These are phyloP conservation scores for Trametes pubescens DNA, from an alignment of 1,284 basidiomycete genomes.

Conservation along the genomic window DNA sequence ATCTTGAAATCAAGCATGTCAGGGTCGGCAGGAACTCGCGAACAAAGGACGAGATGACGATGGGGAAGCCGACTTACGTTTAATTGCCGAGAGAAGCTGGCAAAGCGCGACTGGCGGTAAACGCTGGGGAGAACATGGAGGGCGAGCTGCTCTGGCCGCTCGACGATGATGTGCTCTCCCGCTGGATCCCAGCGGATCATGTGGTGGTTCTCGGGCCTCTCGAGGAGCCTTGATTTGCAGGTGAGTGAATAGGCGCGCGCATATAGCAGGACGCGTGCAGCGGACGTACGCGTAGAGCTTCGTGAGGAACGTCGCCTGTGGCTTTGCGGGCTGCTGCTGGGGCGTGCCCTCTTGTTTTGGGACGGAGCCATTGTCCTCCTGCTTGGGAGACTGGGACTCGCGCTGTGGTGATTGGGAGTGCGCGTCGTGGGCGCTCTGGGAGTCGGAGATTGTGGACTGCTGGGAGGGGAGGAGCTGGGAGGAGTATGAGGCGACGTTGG, in stretches of 20 bases:
- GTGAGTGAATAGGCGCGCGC: slow-evolving; percentile 21
- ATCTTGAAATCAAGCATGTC: slow-evolving; percentile 57
- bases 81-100: slow-evolving; percentile 92
- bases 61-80: slow-evolving; percentile 69
- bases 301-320: slow-evolving; percentile 90
- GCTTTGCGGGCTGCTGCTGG: slow-evolving; percentile 67
- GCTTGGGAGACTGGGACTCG: slow-evolving; percentile 45
- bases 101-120: slow-evolving; percentile 92
- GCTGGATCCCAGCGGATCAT: slow-evolving; percentile 93
- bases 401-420: slow-evolving; percentile 42
- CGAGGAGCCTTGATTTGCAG: slow-evolving; percentile 66
- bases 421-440: slow-evolving; percentile 44
- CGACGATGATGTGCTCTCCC: slow-evolving; percentile 92
- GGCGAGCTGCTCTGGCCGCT: slow-evolving; percentile 88
- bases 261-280: slow-evolving; percentile 31
- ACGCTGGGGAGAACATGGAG: slow-evolving; percentile 89
- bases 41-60: slow-evolving; percentile 25
- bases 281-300: slow-evolving; percentile 87
- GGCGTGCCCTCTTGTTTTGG: slow-evolving; percentile 55
- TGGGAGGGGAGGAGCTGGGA: slow-evolving; percentile 54
- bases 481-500: slow-evolving; percentile 51
- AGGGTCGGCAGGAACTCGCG: slow-evolving; percentile 41
- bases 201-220: slow-evolving; percentile 86
- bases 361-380: slow-evolving; percentile 47
- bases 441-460: slow-evolving; percentile 59